These are phyloP conservation scores for Tuber magnatum DNA, from an alignment of 495 filamentous ascomycete species.

Conservation along the genomic window DNA sequence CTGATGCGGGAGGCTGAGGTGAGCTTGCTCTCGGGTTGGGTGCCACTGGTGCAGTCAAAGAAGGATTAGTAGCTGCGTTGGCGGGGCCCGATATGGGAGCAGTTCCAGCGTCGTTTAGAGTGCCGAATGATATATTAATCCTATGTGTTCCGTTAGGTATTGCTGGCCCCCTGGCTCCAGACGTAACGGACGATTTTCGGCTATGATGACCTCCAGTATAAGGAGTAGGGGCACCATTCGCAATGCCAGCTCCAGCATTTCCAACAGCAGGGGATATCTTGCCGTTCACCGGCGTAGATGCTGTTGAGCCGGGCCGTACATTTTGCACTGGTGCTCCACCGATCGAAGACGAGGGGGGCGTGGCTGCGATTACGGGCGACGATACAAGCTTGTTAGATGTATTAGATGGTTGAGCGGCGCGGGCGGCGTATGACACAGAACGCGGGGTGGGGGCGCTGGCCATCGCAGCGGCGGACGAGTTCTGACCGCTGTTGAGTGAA, in stretches of 20 bases:
- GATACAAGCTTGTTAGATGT: conserved; percentile 31
- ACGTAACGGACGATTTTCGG: conserved; percentile 39
- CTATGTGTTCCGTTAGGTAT: conserved; percentile 40
- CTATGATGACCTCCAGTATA: conserved; percentile 35
- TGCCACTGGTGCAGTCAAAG: conserved; percentile 41
- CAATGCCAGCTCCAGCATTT: conserved; percentile 34
- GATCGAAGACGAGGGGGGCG: conserved; percentile 28
- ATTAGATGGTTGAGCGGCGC: conserved; percentile 10
- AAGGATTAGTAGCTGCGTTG: conserved; percentile 33
- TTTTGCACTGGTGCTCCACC: conserved; percentile 40
- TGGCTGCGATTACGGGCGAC: conserved; percentile 30
- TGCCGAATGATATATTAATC: conserved; percentile 35
- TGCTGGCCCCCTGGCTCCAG: conserved; percentile 35
- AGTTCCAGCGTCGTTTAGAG: conserved; percentile 29
- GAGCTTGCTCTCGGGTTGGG: conserved; percentile 37
- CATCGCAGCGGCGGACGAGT: conserved; percentile 40
- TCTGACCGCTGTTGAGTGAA: conserved; percentile 39
- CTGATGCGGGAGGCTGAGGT: conserved; percentile 39
- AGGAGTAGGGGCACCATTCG: conserved; percentile 32
- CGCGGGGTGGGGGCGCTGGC: conserved; percentile 41
- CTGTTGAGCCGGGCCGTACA: conserved; percentile 36
- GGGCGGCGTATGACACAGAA: conserved; percentile 39
- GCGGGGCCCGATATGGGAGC: conserved; percentile 37
- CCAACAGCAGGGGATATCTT: conserved; percentile 38
- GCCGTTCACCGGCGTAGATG: conserved; percentile 41